Base-by-base conservation (phyloP, 1,139 yeast species). In the Diutina sp. region DNA sequence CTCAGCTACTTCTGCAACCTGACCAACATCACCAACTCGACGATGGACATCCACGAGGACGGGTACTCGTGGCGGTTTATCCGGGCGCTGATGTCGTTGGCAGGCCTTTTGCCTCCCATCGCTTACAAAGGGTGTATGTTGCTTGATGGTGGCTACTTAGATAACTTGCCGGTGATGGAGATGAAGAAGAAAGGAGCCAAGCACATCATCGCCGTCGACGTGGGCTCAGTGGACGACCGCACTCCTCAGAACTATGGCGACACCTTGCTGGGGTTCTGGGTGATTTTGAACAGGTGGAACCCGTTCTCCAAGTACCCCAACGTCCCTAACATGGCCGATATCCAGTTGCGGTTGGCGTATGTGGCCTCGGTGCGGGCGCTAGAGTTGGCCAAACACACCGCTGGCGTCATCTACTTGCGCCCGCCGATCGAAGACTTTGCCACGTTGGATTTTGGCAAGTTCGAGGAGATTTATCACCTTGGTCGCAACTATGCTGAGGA, bases 61-160 rank as follows among this genome's bases (percentile, higher is more conserved):
- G 99, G 99, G 1, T 89, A 88, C 66, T 91, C 96, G 30, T 93
- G 99, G 99, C 75, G 98, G 61, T 93, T 88, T 63, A 87, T 93
- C 56, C 76, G 99, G 55, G 99, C 99, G 0, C 90, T 97, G 0
- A 93, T 93, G 99, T 87, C 97, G 1, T 77, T 93, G 57, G 98
- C 99, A 0, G 97, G 99, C 0, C 73, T 93, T 46, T 73, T 93
- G 35, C 99, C 99, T 2, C 96, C 96, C 0, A 83, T 95, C 16
- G 78, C 93, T 1, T 91, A 87, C 62, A 84, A 89, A 58, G 99
- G 99, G 0, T 83, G 88, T 53, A 93, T 93, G 98, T 72, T 93
- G 46, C 72, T 93, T 50, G 99, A 93, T 67, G 99, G 99, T 51
- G 99, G 99, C 0, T 93, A 93, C 66, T 84, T 93, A 58, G 99